Evolutionary conservation across 768 basidiomycete genomes (phyloP), one percentile per base, ranked within the genome.

Genomic region (Lactifluus volemus): DNA sequence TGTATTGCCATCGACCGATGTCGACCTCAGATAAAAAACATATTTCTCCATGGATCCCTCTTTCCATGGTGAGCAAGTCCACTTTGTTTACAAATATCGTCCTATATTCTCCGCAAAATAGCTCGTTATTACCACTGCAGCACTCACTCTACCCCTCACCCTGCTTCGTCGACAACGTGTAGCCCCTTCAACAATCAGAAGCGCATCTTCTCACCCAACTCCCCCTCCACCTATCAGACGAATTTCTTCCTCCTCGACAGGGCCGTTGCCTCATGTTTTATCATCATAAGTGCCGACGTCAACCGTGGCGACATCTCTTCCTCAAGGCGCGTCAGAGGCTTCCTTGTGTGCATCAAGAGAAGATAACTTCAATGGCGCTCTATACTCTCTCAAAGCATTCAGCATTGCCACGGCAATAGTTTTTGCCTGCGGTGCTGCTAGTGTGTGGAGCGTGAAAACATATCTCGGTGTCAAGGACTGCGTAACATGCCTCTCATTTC

Each of bases 401-500:
- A 74, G 78, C 3, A 77, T 88, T 45, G 85, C 88, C 4, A 89
- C 88, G 0, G 67, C 79, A 10, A 67, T 86, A 38, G 86, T 88
- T 29, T 66, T 77, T 0, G 70, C 77, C 3, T 74, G 79, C 29
- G 85, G 80, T 0, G 69, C 75, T 5, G 73, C 69, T 0, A 70
- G 80, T 5, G 72, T 82, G 3, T 77, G 74, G 66, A 78, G 79
- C 1, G 75, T 87, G 32, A 80, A 83, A 70, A 69, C 72, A 12
- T 73, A 74, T 49, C 70, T 87, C 55, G 83, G 81, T 36, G 80
- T 86, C 1, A 68, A 77, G 65, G 75, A 83, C 65, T 88, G 62
- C 59, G 82, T 75, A 14, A 54, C 48, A 53, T 34, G 32, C 42
- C 42, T 39, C 59, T 39, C 32, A 57, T 32, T 42, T 54, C 12